Conservation (phyloP, 2,329 filamentous ascomycete genomes). For the Colletotrichum sp. region DNA sequence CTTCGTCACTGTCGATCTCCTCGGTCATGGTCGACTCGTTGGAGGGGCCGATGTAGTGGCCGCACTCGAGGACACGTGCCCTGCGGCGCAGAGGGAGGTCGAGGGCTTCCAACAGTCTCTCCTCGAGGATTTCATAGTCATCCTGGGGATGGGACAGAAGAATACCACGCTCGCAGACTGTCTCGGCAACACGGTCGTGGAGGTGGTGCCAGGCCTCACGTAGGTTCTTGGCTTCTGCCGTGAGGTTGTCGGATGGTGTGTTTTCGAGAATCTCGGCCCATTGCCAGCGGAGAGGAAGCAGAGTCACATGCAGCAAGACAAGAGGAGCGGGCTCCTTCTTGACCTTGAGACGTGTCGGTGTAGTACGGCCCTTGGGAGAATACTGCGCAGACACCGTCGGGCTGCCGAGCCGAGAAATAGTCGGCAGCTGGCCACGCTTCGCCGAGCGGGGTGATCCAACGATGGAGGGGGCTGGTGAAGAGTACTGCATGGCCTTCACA, state of each 20-base stretch:
- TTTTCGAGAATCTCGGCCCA: constrained; percentile 63
- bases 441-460: constrained; percentile 53
- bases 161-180: constrained; percentile 75
- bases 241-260: constrained; percentile 42
- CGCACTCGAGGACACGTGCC: constrained; percentile 76
- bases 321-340: constrained; percentile 66
- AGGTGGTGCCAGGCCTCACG: constrained; percentile 70
- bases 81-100: constrained; percentile 65
- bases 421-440: constrained; percentile 51
- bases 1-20: constrained; percentile 52
- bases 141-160: constrained; percentile 79
- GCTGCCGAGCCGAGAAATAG: constrained; percentile 63
- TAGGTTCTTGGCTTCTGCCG: constrained; percentile 53
- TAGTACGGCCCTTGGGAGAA: constrained; percentile 58
- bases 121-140: constrained; percentile 70
- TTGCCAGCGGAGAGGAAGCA: constrained; percentile 72
- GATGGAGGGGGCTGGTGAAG: constrained; percentile 66
- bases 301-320: constrained; percentile 78
- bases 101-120: constrained; percentile 64
- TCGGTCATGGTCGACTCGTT: constrained; percentile 50
- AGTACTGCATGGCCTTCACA: constrained; percentile 75
- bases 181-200: constrained; percentile 74
- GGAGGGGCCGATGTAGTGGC: constrained; percentile 73
- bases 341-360: constrained; percentile 62
- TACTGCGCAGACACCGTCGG: constrained; percentile 56